These are phyloP conservation scores for Tricholoma sp. DNA, from an alignment of 768 basidiomycete genomes.

Conservation along the genomic window DNA sequence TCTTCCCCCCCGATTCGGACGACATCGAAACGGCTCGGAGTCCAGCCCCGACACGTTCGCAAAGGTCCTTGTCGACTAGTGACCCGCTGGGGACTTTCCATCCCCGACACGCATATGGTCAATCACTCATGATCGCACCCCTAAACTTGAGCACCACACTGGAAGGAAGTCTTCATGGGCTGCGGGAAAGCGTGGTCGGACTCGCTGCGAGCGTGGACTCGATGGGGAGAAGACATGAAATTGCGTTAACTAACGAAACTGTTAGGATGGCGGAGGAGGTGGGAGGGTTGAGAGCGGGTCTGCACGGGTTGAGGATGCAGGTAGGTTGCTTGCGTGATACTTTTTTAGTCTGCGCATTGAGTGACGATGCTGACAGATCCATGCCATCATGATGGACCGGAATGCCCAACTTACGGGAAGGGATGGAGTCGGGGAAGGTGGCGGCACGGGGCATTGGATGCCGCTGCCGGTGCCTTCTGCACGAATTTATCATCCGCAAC, in stretches of 20 bases:
- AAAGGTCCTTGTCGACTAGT: constrained; percentile 1
- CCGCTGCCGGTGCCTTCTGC: constrained; percentile 7
- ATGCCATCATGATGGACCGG: constrained; percentile 73
- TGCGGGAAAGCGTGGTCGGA: constrained; percentile 56
- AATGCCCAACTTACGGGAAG: constrained; percentile 55
- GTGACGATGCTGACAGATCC: constrained; percentile 35
- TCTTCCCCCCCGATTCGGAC: constrained; percentile 28
- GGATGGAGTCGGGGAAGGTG: constrained; percentile 15
- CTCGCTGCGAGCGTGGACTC: constrained; percentile 60
- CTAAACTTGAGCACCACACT: constrained; percentile 57
- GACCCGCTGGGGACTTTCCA: neutral
- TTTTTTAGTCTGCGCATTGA: neutral
- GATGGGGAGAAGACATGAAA: constrained; percentile 56
- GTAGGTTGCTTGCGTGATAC: constrained; percentile 29
- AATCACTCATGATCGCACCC: constrained; percentile 42
- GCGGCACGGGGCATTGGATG: constrained; percentile 12
- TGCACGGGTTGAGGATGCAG: constrained; percentile 80
- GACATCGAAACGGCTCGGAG: neutral
- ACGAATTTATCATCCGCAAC: constrained; percentile 13
- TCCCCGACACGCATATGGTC: constrained; percentile 6
- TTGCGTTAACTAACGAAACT: constrained; percentile 66
- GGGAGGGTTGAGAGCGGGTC: constrained; percentile 57
- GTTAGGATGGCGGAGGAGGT: constrained; percentile 72
- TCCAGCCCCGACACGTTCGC: constrained; percentile 2
- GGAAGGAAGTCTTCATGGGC: constrained; percentile 52